Evolutionary conservation across 148 eudicot species (phyloP), one percentile per base, ranked within the genome.

Genomic region (Fagopyrum tataricum): DNA sequence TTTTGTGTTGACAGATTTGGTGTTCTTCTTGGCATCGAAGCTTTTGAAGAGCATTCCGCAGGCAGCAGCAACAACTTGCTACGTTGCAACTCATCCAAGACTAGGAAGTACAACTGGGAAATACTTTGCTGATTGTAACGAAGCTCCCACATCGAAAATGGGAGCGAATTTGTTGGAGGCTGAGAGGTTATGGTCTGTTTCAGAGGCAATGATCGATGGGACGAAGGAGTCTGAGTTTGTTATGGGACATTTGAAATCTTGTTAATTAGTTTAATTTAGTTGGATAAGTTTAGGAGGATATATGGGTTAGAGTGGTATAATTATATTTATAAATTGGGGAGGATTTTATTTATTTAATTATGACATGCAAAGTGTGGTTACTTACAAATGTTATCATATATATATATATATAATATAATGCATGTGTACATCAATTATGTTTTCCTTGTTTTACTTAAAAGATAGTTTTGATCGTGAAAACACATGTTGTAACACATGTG

Each of bases 21-120:
- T 70, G 39, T 70, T 70, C 72, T 70, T 42, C 14, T 7, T 70
- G 49, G 52, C 72, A 2, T 70, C 72, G 13, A 70, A 70, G 51
- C 48, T 70, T 21, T 42, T 46, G 44, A 64, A 70, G 72, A 70
- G 51, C 13, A 70, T 70, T 42, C 72, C 72, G 24, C 71, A 67
- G 61, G 74, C 41, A 7, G 74, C 74, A 18, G 74, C 74, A 4
- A 72, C 74, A 5, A 72, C 74, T 14, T 72, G 74, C 9, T 72
- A 72, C 44, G 74, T 72, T 4, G 74, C 74, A 49, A 72, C 74
- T 4, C n/a, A 72, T 49, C 74, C 74, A 20, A 72, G 59, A 18
- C 17, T 72, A 23, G 43, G 26, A 17, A 17, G 11, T 0, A 43
- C 49, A 4, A 72, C 41, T 3, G 74, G 74, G 53, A 48, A 72